Evolutionary conservation across 257 asterid genomes (phyloP), one percentile per base, ranked within the genome.

Genomic region (Gardenia jasminoides): DNA sequence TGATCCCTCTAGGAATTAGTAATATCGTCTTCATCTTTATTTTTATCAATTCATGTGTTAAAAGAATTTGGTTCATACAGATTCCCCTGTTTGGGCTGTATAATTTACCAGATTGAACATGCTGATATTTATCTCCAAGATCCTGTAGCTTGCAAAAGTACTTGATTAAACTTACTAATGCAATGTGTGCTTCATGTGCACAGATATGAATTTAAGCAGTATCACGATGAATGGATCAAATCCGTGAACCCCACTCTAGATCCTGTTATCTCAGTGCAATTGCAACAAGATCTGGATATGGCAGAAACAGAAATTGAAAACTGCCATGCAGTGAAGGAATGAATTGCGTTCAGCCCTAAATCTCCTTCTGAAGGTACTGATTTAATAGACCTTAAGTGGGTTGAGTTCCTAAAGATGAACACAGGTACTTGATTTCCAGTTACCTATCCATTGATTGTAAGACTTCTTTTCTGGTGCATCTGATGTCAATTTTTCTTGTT

Each of bases 121-220:
- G 56, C 36, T 70, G 3, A 13, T 46, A 47, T 71, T 24, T 70
- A 44, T 41, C 76, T 71, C 46, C 20, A 66, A 39, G 31, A 62
- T n/a, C 74, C 68, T 41, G 70, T 39, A 15, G 59, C 26, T 72
- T 81, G 79, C 33, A 36, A 22, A 70, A 15, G 31, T 76, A 47
- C 9, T 75, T 75, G 48, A 77, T 59, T 13, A 31, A 22, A 46
- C 11, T 46, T 46, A 39, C 59, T 54, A 43, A 50, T 30, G 22
- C 41, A 17, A 44, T 28, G 19, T 75, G 68, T 80, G 69, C 44
- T 48, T 31, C 78, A 80, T 80, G 41, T 36, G 26, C 71, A 47
- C 90, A 96, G 99, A 80, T 88, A 90, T 43, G 98, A 96, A 81
- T 96, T 96, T 91, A 88, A 87, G 61, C 88, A 86, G 84, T 86